These are phyloP conservation scores for Phaeophleospora eucalypticola DNA, from an alignment of 2,329 filamentous ascomycete genomes.

Conservation along the genomic window DNA sequence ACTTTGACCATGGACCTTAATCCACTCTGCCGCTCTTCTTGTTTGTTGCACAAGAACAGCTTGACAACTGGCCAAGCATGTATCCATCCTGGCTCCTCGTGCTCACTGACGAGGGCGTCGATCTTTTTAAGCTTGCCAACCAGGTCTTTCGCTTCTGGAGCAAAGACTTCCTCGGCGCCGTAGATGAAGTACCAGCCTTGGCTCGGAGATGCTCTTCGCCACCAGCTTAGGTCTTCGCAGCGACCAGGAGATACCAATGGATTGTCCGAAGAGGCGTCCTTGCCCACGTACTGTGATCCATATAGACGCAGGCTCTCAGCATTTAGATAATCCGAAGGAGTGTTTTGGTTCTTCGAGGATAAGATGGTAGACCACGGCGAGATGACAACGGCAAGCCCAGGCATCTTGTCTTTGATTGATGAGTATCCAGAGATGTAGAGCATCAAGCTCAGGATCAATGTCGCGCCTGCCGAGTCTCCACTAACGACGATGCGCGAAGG, in stretches of 20 bases:
- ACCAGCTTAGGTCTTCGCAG: slow-evolving; percentile 62
- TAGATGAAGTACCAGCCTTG: slow-evolving; percentile 67
- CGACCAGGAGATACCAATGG: slow-evolving; percentile 65
- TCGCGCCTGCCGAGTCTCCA: slow-evolving; percentile 77
- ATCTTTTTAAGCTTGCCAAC: slow-evolving; percentile 53
- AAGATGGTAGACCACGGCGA: slow-evolving; percentile 77
- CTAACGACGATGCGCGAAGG: slow-evolving; percentile 64
- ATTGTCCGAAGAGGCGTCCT: slow-evolving; percentile 48
- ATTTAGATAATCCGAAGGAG: slow-evolving; percentile 71
- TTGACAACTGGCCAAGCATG: slow-evolving; percentile 79
- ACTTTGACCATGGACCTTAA: slow-evolving; percentile 41
- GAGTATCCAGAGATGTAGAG: slow-evolving; percentile 58
- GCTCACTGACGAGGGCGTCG: slow-evolving; percentile 52
- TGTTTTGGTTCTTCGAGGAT: slow-evolving; percentile 63
- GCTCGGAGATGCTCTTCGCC: slow-evolving; percentile 62
- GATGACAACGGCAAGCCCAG: slow-evolving; percentile 66
- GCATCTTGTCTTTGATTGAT: slow-evolving; percentile 43
- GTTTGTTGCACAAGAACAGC: slow-evolving; percentile 51
- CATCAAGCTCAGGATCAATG: slow-evolving; percentile 67
- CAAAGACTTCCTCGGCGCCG: slow-evolving; percentile 74
- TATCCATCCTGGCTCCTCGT: slow-evolving; percentile 63
- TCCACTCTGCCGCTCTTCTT: slow-evolving; percentile 45
- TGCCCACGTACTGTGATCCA: slow-evolving; percentile 63
- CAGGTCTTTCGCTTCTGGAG: slow-evolving; percentile 62
- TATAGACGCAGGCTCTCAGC: slow-evolving; percentile 63